Evolutionary conservation across 495 filamentous ascomycete genomes (phyloP), one percentile per base, ranked within the genome.

Genomic region (Geoglossum glabrum): DNA sequence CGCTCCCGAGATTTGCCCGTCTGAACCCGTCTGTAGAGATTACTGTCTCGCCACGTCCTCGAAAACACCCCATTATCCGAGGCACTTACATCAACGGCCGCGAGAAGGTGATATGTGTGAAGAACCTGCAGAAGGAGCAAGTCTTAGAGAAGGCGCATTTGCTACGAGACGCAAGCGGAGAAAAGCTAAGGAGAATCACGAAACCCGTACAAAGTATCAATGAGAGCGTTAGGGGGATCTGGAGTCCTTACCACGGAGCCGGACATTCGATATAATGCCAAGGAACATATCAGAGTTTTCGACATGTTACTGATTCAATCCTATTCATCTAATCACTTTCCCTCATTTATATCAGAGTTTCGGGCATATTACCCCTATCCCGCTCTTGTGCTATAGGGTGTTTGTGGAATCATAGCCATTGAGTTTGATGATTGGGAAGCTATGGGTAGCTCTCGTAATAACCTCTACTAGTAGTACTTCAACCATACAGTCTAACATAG

Each of bases 191-290:
- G 74, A 78, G 72, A 66, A 75, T 82, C 59, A 86, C 75, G 68
- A 94, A 90, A 75, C 82, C 86, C 15, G 83, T 98, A 25, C 78
- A 73, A 57, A 90, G 86, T 78, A 72, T 85, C 67, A 96, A 92
- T 68, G 82, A 90, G 70, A 89, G 87, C 71, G 88, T 96, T 15
- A 82, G 92, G 73, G 92, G 92, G 59, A 79, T 97, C 61, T 98
- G 90, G 89, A 84, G 80, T 73, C 89, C 89, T 45, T 95, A 85
- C 68, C 92, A 97, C 69, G 88, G 90, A 55, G 65, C 60, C 10
- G 58, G 59, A 34, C 56, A 62, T 11, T 58, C 62, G 31, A 64
- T 62, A 64, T 66, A 33, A 17, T 1, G 1, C 23, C 11, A 17
- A 28, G 4, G 25, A 17, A 4, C 4, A 33, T 9, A 5, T 55